Evolutionary conservation across 192 early-diverging fungal genomes (phyloP).

Genomic region (Podila minutissima): DNA sequence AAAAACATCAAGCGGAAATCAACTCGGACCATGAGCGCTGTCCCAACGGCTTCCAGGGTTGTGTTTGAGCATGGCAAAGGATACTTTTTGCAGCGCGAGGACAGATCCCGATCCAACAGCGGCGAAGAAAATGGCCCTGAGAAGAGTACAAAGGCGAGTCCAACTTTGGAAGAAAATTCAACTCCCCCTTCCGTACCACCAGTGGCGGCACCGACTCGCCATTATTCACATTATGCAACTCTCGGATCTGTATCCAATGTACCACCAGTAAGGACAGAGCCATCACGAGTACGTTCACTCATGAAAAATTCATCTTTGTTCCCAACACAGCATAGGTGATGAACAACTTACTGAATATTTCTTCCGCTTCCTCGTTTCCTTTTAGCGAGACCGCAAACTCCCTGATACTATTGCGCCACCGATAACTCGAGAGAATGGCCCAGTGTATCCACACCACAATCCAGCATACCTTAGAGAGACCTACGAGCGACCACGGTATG

Average conservation of each 20-base stretch:
- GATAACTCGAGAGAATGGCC: neutral
- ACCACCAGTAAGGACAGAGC: neutral
- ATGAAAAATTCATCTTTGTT: too few species aligned
- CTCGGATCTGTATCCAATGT: neutral
- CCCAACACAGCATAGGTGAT: too few species aligned
- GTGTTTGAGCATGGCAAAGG: conserved; percentile 51
- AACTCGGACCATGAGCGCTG: conserved; percentile 28
- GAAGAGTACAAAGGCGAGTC: neutral
- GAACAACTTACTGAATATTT: neutral
- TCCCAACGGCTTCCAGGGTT: conserved; percentile 35
- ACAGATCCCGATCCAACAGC: conserved; percentile 4
- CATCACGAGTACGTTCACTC: neutral
- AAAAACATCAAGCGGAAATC: conserved; percentile 77
- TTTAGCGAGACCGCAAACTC: too few species aligned
- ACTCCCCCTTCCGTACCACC: neutral
- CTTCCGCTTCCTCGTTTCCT: neutral
- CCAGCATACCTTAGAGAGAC: neutral
- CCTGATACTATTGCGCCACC: too few species aligned
- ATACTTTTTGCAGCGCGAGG: conserved; percentile 35
- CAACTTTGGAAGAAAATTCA: neutral
- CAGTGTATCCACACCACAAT: conserved; percentile 1
- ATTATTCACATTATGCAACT: neutral
- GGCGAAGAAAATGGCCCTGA: neutral
- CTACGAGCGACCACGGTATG: neutral
- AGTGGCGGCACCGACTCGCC: neutral